Evolutionary conservation across 805 yeast genomes (phyloP).

Genomic region (Blastobotrys americana): DNA sequence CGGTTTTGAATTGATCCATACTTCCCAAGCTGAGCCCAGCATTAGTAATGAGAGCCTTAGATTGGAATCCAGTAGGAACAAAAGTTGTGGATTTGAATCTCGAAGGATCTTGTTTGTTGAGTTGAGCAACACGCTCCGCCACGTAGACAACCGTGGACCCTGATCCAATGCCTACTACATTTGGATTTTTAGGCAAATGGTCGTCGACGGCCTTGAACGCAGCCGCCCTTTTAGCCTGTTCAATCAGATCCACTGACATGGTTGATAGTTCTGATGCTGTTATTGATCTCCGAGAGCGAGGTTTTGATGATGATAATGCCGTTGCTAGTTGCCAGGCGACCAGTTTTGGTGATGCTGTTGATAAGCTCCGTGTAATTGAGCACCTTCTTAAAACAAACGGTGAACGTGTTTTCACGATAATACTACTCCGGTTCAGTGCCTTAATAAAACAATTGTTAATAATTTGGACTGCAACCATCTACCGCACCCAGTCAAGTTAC

Average conservation of each 20-base stretch:
- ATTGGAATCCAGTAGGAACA: constrained; percentile 96
- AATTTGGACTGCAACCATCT: no score
- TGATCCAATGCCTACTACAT: constrained; percentile 87
- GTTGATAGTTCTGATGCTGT: neutral
- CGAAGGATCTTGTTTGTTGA: constrained; percentile 28
- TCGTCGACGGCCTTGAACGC: constrained; percentile 92
- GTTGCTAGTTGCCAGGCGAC: no score
- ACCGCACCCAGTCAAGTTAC: no score
- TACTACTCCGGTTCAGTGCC: no score
- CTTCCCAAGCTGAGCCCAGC: constrained; percentile 74
- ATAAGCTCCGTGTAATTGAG: no score
- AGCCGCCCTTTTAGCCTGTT: constrained; percentile 80
- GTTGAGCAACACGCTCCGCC: constrained; percentile 86
- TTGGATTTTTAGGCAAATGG: constrained; percentile 58
- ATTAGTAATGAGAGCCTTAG: constrained; percentile 72
- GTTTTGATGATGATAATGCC: no score
- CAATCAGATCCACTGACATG: constrained; percentile 44
- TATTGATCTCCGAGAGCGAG: neutral
- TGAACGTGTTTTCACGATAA: no score
- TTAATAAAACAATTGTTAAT: no score
- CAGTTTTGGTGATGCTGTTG: no score
- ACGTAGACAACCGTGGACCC: constrained; percentile 97
- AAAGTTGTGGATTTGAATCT: constrained; percentile 56
- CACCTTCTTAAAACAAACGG: no score
- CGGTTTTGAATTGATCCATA: constrained; percentile 61